Base-by-base conservation (phyloP, 805 yeast species). In the Saturnispora sanitii region DNA sequence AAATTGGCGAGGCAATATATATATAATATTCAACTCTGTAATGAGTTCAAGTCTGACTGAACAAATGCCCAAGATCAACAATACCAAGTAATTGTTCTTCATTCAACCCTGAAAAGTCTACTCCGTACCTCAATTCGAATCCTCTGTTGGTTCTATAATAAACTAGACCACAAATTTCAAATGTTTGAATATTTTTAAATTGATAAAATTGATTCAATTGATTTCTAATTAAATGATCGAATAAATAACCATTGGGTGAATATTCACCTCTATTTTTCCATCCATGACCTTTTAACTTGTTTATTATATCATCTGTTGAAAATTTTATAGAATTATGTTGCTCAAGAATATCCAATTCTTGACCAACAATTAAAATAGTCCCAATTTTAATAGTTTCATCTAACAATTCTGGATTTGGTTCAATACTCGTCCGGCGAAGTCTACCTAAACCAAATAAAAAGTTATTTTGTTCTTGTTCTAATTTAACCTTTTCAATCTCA, bases 101-200 rank as follows among this genome's bases (percentile, higher is more conserved):
- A 26, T 55, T 53, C 2, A 58, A 38, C 2, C 56, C 58, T 4
- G 33, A 36, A 35, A 51, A 57, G 8, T 46, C 46, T 11, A 43
- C 41, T 3, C 60, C 58, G 42, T 51, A 55, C 18, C 56, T 37
- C 7, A 55, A 45, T 16, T 44, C 25, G 22, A 54, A 57, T n/a
- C 17, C 27, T 19, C 29, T 20, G 4, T 12, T 13, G 15, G 44
- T 19, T 11, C 41, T 41, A 27, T 49, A 52, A 34, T 58, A 59
- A 3, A 54, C 50, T 17, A 59, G 38, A 1, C 62, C 64, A 36
- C 64, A 59, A 7, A 59, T 44, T 37, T 58, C 64, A 39, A 59
- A 53, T 2, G 50, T 37, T 40, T 49, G 45, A 40, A 58, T 44
- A 6, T 44, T 37, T 7, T 54, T 35, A 51, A 6, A 57, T 26